A percentile compares a stretch with the other conserved stretches of the same genome.
Conservation (phyloP, 2,329 filamentous ascomycete genomes). For the Fusarium falciforme region DNA sequence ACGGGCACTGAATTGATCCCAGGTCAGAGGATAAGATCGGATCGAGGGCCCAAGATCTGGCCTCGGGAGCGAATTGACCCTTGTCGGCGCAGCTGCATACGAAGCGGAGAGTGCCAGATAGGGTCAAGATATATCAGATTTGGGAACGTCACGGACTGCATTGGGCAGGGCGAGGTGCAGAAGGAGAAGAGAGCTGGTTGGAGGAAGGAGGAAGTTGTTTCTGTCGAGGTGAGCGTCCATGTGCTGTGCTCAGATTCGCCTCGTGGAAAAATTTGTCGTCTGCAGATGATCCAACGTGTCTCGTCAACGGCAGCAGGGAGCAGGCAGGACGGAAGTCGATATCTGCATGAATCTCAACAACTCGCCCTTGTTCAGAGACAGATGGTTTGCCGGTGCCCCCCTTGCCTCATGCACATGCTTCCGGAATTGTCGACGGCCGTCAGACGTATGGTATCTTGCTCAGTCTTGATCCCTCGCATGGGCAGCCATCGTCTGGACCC, state of each 20-base stretch:
- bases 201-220: background rate
- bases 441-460: constrained; percentile 1
- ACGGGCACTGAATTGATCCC: background rate
- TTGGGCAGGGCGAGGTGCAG: constrained; percentile 1
- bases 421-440: constrained; percentile 9
- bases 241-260: background rate
- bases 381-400: constrained; percentile 13
- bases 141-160: background rate
- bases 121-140: constrained; percentile 1
- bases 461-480: constrained; percentile 29
- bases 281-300: background rate
- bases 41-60: constrained; percentile 20
- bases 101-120: background rate
- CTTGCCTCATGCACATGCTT: constrained; percentile 28
- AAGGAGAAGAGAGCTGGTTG: background rate
- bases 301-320: background rate
- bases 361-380: constrained; percentile 4
- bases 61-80: background rate
- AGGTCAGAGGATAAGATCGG: constrained; percentile 11
- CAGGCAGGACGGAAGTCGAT: background rate
- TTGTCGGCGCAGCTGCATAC: constrained; percentile 18
- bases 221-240: background rate
- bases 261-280: background rate
- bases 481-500: constrained; percentile 11
- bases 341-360: constrained; percentile 19